Conservation (phyloP, 2,329 filamentous ascomycete species). For the Tolypocladium pustulatum region DNA sequence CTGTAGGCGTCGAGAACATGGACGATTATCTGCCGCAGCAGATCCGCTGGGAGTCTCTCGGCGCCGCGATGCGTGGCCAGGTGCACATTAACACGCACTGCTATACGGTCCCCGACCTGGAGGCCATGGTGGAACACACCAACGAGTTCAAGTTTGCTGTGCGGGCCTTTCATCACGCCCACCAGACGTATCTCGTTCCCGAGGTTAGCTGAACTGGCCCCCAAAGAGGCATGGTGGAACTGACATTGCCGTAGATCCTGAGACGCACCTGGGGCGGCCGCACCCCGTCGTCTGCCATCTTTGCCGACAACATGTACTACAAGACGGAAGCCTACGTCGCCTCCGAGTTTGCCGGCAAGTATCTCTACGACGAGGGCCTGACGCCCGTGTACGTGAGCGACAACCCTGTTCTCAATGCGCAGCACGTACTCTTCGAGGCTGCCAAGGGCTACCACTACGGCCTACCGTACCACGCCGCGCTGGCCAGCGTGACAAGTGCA, state of each 20-base stretch:
- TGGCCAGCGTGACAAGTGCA: constrained; percentile 47
- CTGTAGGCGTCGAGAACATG: constrained; percentile 38
- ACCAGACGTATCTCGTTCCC: constrained; percentile 55
- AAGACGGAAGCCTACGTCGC: constrained; percentile 56
- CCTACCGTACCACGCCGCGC: constrained; percentile 48
- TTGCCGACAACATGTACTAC: constrained; percentile 65
- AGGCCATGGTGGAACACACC: constrained; percentile 58
- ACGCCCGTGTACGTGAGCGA: constrained; percentile 61
- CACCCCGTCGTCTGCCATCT: constrained; percentile 49
- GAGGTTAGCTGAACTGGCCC: constrained; percentile 32
- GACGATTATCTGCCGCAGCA: constrained; percentile 50
- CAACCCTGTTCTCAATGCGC: constrained; percentile 59
- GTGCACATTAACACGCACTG: constrained; percentile 63
- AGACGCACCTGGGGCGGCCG: constrained; percentile 45
- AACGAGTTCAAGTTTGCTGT: constrained; percentile 62
- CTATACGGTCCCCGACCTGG: constrained; percentile 59
- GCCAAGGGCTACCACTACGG: constrained; percentile 50
- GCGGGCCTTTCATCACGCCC: constrained; percentile 59
- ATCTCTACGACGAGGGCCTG: constrained; percentile 53
- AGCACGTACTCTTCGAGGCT: constrained; percentile 58
- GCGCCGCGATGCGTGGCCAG: constrained; percentile 54
- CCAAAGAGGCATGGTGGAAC: background rate
- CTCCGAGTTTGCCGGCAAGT: constrained; percentile 56
- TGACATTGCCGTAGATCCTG: constrained; percentile 28
- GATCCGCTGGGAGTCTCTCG: constrained; percentile 51